Conservation (phyloP, 2,329 filamentous ascomycete genomes). For the Falciphora oryzae region DNA sequence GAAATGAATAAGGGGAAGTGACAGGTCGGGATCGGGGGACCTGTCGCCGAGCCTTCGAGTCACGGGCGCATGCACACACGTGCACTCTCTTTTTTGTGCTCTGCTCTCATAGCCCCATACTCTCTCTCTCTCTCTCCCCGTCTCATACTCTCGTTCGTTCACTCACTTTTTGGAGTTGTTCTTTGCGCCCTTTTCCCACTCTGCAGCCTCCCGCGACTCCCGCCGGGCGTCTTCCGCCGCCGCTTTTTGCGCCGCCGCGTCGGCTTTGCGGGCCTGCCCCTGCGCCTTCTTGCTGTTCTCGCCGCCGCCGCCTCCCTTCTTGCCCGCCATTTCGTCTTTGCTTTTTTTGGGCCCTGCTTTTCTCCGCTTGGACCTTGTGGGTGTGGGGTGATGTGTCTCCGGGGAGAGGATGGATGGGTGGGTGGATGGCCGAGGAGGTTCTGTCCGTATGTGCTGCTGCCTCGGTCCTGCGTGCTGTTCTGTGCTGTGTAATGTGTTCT, state of each 20-base stretch:
- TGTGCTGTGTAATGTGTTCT: too few relatives aligned
- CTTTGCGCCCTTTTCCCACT: conserved; percentile 87
- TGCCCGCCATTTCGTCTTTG: conserved; percentile 55
- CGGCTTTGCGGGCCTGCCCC: conserved; percentile 89
- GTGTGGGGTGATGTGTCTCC: neutral
- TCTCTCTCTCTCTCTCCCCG: too few relatives aligned
- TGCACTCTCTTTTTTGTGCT: neutral
- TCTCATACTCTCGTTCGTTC: neutral
- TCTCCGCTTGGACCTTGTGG: neutral
- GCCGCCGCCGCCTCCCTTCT: conserved; percentile 62
- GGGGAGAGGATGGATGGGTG: neutral
- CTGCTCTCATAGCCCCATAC: too few relatives aligned
- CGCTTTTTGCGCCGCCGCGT: conserved; percentile 74
- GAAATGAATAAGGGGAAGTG: neutral
- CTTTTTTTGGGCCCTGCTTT: neutral
- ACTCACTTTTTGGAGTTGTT: conserved; percentile 79
- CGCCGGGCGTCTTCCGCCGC: conserved; percentile 63
- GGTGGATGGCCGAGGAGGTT: too few relatives aligned
- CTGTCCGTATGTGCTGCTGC: too few relatives aligned
- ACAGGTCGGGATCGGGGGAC: neutral
- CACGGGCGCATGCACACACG: neutral
- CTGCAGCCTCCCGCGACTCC: conserved; percentile 60
- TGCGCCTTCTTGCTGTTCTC: conserved; percentile 86
- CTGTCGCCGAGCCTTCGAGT: neutral
- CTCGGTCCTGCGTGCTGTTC: too few relatives aligned